Percentiles rank a stretch among this genome's conserved stretches.
Evolutionary conservation across 2,329 filamentous ascomycete species (phyloP).

Genomic region (Penicillium sp.): DNA sequence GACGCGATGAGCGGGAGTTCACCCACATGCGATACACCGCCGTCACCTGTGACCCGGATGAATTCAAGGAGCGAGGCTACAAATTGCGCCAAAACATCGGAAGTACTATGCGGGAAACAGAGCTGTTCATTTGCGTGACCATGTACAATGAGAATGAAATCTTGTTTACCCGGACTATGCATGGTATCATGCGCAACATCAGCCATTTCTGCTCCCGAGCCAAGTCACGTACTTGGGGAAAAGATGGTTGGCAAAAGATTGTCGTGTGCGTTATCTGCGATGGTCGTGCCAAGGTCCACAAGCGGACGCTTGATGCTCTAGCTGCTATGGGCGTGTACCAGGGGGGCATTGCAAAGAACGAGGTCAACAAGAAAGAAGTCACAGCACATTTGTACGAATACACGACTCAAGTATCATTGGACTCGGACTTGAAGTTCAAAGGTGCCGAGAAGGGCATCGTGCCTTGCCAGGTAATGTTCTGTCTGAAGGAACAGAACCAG

Average conservation of each 20-base stretch:
- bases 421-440: constrained; percentile 96
- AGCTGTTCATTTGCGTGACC: constrained; percentile 93
- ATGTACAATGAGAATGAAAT: constrained; percentile 99
- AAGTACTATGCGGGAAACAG: constrained; percentile 77
- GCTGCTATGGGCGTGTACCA: constrained; percentile 98
- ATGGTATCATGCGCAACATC: constrained; percentile 98
- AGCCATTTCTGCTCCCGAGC: constrained; percentile 90
- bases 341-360: constrained; percentile 96
- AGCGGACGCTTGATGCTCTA: constrained; percentile 85
- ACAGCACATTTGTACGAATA: constrained; percentile 98
- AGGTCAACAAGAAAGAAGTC: constrained; percentile 92
- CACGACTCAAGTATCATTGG: constrained; percentile 94
- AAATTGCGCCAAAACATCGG: constrained; percentile 90
- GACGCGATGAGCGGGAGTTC: constrained; percentile 90
- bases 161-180: constrained; percentile 95
- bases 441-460: constrained; percentile 98
- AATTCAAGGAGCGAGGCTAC: constrained; percentile 84
- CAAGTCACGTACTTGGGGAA: constrained; percentile 93
- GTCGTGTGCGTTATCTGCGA: constrained; percentile 96
- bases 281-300: constrained; percentile 88
- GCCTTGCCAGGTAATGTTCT: constrained; percentile 97
- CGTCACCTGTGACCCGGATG: constrained; percentile 95
- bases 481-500: constrained; percentile 93
- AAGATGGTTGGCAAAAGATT: constrained; percentile 97
- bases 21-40: constrained; percentile 99